Evolutionary conservation across 768 basidiomycete genomes (phyloP).

Genomic region (Lactarius hengduanensis): DNA sequence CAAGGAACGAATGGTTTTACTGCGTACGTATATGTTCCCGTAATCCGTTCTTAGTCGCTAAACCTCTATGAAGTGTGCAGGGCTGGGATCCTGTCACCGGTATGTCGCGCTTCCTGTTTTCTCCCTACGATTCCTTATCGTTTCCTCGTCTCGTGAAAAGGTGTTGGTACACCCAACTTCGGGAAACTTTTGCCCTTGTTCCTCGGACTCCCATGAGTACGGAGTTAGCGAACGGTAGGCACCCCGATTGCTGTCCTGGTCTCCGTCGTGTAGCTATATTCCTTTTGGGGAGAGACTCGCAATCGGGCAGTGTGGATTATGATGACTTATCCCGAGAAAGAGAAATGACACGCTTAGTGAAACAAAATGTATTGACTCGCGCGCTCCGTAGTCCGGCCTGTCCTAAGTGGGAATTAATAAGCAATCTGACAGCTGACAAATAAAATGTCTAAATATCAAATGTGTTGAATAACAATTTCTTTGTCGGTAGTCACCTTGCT

Average conservation of each 20-base stretch:
- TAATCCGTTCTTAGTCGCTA: background rate
- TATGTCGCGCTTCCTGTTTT: background rate
- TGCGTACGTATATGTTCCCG: conserved; percentile 22
- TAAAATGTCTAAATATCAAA: no score
- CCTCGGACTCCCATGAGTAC: conserved; percentile 29
- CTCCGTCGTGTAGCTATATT: background rate
- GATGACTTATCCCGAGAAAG: background rate
- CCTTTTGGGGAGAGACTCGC: background rate
- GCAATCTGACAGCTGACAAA: no score
- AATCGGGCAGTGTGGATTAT: background rate
- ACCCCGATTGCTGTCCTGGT: background rate
- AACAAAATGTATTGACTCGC: no score
- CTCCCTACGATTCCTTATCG: background rate
- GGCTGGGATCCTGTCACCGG: conserved; percentile 34
- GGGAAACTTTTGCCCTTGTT: conserved; percentile 32
- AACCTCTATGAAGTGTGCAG: conserved; percentile 19
- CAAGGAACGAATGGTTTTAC: conserved; percentile 31
- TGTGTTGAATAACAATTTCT: no score
- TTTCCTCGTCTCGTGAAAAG: conserved; percentile 8
- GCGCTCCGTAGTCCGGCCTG: no score
- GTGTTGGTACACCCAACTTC: conserved; percentile 35
- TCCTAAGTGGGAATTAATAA: no score
- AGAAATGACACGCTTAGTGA: no score
- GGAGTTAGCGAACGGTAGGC: background rate
- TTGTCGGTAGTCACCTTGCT: no score